Conservation (phyloP, 352 stramenopile genomes). For the Globisporangium alternatum region DNA sequence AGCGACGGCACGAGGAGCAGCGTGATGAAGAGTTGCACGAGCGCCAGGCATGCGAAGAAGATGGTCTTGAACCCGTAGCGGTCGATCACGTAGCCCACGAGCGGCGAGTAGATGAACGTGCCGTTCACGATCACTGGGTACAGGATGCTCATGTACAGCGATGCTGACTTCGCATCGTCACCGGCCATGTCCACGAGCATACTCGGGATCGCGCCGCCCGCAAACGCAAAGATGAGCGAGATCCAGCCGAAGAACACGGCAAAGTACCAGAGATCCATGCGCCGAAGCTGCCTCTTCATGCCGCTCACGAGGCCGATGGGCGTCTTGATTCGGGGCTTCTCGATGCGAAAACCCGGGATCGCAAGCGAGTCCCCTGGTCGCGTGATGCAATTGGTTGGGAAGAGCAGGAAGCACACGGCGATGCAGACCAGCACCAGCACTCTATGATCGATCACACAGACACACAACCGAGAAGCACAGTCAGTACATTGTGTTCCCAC, state of each 20-base stretch:
- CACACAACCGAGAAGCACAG: constrained; percentile 5
- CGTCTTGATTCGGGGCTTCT: constrained; percentile 56
- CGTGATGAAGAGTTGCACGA: constrained; percentile 64
- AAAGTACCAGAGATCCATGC: constrained; percentile 73
- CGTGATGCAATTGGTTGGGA: constrained; percentile 72
- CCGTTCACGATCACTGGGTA: constrained; percentile 79
- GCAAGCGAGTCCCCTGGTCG: constrained; percentile 35
- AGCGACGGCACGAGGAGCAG: constrained; percentile 66
- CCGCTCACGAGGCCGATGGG: constrained; percentile 54
- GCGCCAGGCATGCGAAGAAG: constrained; percentile 55
- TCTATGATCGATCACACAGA: constrained; percentile 17
- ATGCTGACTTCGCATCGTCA: constrained; percentile 25
- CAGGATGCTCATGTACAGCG: constrained; percentile 62
- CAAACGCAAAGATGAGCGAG: constrained; percentile 79
- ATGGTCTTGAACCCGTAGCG: constrained; percentile 78
- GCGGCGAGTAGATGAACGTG: constrained; percentile 75
- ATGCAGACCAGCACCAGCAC: constrained; percentile 44
- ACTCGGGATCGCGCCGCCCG: constrained; percentile 67
- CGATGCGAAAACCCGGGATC: constrained; percentile 49
- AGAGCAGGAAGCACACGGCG: constrained; percentile 54
- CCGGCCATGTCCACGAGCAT: constrained; percentile 46
- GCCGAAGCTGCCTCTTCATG: constrained; percentile 52
- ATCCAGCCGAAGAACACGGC: constrained; percentile 79
- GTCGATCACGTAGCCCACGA: constrained; percentile 75
- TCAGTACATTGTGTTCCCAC: neutral